Base-by-base conservation (phyloP, 2,329 filamentous ascomycete species). In the Fusarium beomiforme region DNA sequence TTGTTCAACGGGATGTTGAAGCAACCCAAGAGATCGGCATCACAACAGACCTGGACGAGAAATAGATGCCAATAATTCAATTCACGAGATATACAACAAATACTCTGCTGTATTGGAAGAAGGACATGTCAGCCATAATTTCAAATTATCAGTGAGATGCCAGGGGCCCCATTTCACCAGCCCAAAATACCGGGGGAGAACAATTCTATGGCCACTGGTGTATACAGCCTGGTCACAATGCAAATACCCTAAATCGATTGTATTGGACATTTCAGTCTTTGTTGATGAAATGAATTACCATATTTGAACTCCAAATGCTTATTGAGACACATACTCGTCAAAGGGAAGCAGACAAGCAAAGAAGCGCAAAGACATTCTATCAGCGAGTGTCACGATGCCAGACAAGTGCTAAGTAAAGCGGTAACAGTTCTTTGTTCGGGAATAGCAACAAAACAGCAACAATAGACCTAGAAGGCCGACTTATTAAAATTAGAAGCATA, bases 1-100 rank as follows among this genome's bases (percentile, higher is more conserved):
- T n/a, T 19, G 41, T 74, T 6, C 64, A 64, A 6, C 21, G 50
- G 5, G 74, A 76, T 24, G 3, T 75, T 14, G 64, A 76, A 36
- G 36, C 31, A 17, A 67, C 56, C 12, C 37, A 37, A 8, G 61
- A 56, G 29, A 57, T 75, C 26, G 71, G 73, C 1, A 36, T 26
- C 3, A 50, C 49, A 6, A 75, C 73, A 13, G 55, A 65, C 37
- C 8, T 72, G 3, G 63, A 54, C 14, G 31, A 29, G 9, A 47
- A 54, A 34, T 69, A 53, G 31, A 8, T 21, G 12, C 7, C 12
- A 17, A 31, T 31, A 42, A 17, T 34, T 10, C 34, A 16, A 31
- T 23, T 26, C 12, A n/a, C 12, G n/a, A 37, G 12, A 23, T n/a
- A 19, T 13, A 29, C 21, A n/a, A 11, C n/a, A 19, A 36, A 55